A percentile compares a stretch with the other conserved stretches of the same genome.
phyloP scores from a whole-genome alignment of 2,329 filamentous ascomycete genomes.

The Diaporthe eres region DNA sequence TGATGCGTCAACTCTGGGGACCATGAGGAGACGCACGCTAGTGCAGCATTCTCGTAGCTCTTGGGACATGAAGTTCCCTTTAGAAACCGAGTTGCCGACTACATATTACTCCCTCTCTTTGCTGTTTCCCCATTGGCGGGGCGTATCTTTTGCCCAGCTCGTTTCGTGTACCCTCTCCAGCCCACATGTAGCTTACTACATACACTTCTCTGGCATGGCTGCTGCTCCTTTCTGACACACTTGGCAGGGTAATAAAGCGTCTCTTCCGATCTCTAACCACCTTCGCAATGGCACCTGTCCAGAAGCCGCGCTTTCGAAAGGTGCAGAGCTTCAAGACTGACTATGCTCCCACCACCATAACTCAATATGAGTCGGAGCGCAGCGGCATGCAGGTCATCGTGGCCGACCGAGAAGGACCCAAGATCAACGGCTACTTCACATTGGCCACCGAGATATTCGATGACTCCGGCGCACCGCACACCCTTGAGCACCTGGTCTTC shows the following conservation, averaged over 20 bases:
- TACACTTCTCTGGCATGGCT: not conserved
- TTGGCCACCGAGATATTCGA: conserved; percentile 98
- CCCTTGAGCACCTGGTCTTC: conserved; percentile 85
- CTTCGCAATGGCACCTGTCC: conserved; percentile 68
- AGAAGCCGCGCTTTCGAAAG: conserved; percentile 79
- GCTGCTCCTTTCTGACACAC: conserved; percentile 41
- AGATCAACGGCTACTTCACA: conserved; percentile 94
- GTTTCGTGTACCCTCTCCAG: conserved; percentile 13
- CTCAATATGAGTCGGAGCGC: conserved; percentile 94
- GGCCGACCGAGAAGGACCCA: conserved; percentile 93
- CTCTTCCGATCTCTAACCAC: conserved; percentile 44
- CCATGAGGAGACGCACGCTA: conserved; percentile 11
- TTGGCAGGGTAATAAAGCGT: conserved; percentile 44
- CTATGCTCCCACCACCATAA: conserved; percentile 89
- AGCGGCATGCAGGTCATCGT: conserved; percentile 97
- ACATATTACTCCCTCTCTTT: not conserved
- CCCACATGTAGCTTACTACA: not conserved
- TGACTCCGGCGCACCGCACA: conserved; percentile 93
- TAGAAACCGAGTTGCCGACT: conserved; percentile 17
- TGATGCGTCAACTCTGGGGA: not conserved
- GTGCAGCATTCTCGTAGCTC: conserved; percentile 27
- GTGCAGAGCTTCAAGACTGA: conserved; percentile 90
- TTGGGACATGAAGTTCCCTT: conserved; percentile 8
- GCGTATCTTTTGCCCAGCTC: not conserved
- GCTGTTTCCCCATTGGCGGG: not conserved